phyloP scores from a whole-genome alignment of 257 asterid genomes.

The Gardenia jasminoides region DNA sequence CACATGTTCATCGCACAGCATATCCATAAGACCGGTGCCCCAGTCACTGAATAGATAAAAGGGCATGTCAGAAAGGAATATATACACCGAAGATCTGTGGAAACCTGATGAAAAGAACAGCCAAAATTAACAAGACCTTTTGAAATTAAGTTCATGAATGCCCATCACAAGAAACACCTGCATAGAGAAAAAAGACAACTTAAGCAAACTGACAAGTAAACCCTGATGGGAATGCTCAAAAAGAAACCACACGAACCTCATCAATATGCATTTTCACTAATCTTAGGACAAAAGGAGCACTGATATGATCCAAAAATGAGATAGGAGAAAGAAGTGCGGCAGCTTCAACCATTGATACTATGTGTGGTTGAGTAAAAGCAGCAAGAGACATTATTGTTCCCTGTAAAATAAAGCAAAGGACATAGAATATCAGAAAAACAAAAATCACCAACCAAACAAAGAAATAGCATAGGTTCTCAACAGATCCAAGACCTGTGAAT shows the following conservation, averaged over 20 bases:
- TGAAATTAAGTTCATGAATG: conserved; percentile 83
- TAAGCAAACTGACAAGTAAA: conserved; percentile 16
- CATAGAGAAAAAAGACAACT: conserved; percentile 18
- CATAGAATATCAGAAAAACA: background rate
- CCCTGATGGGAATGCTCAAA: conserved; percentile 13
- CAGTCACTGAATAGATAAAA: conserved; percentile 42
- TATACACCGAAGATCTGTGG: background rate
- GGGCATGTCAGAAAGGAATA: conserved; percentile 22
- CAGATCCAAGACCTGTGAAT: conserved; percentile 76
- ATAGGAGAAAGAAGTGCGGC: conserved; percentile 97
- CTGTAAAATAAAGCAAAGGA: conserved; percentile 36
- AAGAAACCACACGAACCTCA: conserved; percentile 54
- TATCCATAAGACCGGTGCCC: conserved; percentile 68
- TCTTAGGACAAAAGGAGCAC: conserved; percentile 59
- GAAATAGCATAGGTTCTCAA: conserved; percentile 4
- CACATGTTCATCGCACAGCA: conserved; percentile 73
- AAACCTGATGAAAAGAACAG: conserved; percentile 9
- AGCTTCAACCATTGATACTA: conserved; percentile 77
- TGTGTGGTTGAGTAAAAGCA: conserved; percentile 84
- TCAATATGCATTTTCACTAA: conserved; percentile 73
- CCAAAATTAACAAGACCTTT: conserved; percentile 50
- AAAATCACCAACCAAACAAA: background rate
- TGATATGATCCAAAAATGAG: conserved; percentile 77
- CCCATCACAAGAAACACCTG: conserved; percentile 81
- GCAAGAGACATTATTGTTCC: conserved; percentile 98